These are phyloP conservation scores for Scheffersomyces stipitis DNA, from an alignment of 805 yeast genomes.

Conservation along the genomic window DNA sequence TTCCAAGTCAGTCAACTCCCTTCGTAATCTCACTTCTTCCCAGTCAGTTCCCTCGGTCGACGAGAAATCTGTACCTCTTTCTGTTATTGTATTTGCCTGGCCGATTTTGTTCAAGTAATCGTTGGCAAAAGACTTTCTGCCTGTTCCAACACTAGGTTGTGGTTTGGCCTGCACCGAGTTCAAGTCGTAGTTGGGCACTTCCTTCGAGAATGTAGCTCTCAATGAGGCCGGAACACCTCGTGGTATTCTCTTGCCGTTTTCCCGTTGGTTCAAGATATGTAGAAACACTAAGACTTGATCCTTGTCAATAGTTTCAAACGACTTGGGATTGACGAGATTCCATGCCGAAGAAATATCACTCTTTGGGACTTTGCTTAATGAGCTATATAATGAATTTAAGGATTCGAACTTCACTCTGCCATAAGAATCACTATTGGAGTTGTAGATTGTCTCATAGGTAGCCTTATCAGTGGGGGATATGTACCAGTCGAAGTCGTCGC, in stretches of 20 bases:
- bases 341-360: constrained; percentile 88
- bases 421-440: constrained; percentile 68
- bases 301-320: constrained; percentile 82
- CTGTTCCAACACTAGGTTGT: constrained; percentile 13
- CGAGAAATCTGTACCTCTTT: constrained; percentile 68
- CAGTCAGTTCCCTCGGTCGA: constrained; percentile 80
- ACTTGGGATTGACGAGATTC: constrained; percentile 92
- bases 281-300: constrained; percentile 89
- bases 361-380: constrained; percentile 72
- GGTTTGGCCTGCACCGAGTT: constrained; percentile 17
- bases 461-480: constrained; percentile 84
- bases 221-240: constrained; percentile 91
- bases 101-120: constrained; percentile 59
- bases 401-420: constrained; percentile 81
- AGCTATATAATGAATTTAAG: constrained; percentile 63
- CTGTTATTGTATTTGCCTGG: constrained; percentile 36
- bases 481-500: constrained; percentile 90
- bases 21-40: constrained; percentile 83
- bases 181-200: constrained; percentile 70
- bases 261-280: constrained; percentile 89
- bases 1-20: constrained; percentile 77
- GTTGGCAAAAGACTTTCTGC: constrained; percentile 48
- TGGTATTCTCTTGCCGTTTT: constrained; percentile 81
- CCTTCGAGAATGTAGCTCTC: constrained; percentile 88
- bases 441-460: constrained; percentile 76